phyloP scores from a whole-genome alignment of 2,329 filamentous ascomycete species.

The Corinectria fuckeliana region DNA sequence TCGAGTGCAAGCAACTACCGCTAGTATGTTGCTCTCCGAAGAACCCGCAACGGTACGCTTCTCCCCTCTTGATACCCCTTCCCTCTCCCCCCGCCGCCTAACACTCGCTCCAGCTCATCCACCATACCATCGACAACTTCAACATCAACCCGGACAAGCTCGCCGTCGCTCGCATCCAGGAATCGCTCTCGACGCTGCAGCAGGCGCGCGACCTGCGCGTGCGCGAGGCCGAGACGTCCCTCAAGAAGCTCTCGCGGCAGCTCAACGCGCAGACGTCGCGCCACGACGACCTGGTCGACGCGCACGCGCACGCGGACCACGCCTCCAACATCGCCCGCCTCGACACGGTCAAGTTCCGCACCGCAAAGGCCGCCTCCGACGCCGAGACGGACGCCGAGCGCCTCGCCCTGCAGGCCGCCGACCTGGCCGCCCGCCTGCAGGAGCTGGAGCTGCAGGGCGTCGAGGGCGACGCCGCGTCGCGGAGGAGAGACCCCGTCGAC shows the following conservation, averaged over 20 bases:
- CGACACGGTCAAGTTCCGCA: slow-evolving; percentile 92
- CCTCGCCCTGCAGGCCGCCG: slow-evolving; percentile 77
- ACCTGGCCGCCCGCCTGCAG: slow-evolving; percentile 75
- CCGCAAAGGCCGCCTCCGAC: slow-evolving; percentile 89
- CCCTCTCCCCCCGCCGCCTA: slow-evolving; percentile 5
- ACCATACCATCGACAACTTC: slow-evolving; percentile 92
- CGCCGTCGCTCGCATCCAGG: slow-evolving; percentile 81
- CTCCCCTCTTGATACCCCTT: background rate
- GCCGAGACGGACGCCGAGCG: slow-evolving; percentile 94
- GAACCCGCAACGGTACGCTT: slow-evolving; percentile 81
- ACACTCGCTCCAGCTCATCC: slow-evolving; percentile 71
- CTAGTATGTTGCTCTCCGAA: slow-evolving; percentile 87
- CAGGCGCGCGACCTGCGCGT: slow-evolving; percentile 82
- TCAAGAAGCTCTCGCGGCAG: slow-evolving; percentile 77
- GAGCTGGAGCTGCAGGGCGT: slow-evolving; percentile 88
- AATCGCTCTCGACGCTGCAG: slow-evolving; percentile 82
- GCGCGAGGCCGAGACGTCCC: slow-evolving; percentile 69
- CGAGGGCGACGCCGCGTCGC: slow-evolving; percentile 63
- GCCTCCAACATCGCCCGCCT: slow-evolving; percentile 84
- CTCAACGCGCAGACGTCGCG: slow-evolving; percentile 77
- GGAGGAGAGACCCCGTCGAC: slow-evolving; percentile 56
- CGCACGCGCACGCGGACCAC: slow-evolving; percentile 81
- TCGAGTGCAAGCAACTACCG: background rate
- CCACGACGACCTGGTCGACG: slow-evolving; percentile 75
- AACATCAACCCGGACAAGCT: slow-evolving; percentile 89